Evolutionary conservation across 768 basidiomycete species (phyloP).

Genomic region (Termitomyces sp.): DNA sequence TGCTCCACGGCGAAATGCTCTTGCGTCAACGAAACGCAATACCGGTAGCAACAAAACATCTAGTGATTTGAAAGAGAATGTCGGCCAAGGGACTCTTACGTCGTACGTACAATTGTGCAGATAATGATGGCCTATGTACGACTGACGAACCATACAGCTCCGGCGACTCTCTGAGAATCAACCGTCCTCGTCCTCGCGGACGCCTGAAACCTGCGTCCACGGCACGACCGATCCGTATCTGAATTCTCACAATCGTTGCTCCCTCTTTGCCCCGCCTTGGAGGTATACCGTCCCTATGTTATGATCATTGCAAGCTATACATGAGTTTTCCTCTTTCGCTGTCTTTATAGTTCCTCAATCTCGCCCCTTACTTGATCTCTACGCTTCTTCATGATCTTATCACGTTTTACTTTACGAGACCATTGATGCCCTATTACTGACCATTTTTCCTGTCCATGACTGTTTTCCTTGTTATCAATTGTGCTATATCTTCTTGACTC

Average conservation of each 20-base stretch:
- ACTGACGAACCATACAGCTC: constrained; percentile 24
- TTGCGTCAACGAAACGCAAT: constrained; percentile 63
- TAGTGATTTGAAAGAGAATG: constrained; percentile 54
- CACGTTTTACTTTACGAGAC: constrained; percentile 7
- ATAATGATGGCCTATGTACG: background rate
- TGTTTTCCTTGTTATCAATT: constrained; percentile 11
- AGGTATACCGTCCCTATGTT: constrained; percentile 6
- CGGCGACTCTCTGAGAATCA: constrained; percentile 41
- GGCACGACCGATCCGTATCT: constrained; percentile 31
- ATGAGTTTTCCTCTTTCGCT: background rate
- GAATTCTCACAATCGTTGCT: constrained; percentile 3
- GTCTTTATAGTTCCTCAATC: background rate
- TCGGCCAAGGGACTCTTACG: constrained; percentile 34
- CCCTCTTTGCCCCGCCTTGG: background rate
- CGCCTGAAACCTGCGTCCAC: constrained; percentile 38
- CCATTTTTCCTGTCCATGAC: background rate
- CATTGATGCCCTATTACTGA: background rate
- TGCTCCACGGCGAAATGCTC: constrained; percentile 46
- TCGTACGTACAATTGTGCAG: constrained; percentile 43
- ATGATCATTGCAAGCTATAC: constrained; percentile 8
- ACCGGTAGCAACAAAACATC: constrained; percentile 35
- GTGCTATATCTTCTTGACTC: constrained; percentile 4
- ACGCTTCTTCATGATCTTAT: constrained; percentile 11
- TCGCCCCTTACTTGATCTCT: background rate
- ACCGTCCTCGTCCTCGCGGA: constrained; percentile 44